These are phyloP conservation scores for Escallonia rubra DNA, from an alignment of 129 eudicot species.

Conservation along the genomic window DNA sequence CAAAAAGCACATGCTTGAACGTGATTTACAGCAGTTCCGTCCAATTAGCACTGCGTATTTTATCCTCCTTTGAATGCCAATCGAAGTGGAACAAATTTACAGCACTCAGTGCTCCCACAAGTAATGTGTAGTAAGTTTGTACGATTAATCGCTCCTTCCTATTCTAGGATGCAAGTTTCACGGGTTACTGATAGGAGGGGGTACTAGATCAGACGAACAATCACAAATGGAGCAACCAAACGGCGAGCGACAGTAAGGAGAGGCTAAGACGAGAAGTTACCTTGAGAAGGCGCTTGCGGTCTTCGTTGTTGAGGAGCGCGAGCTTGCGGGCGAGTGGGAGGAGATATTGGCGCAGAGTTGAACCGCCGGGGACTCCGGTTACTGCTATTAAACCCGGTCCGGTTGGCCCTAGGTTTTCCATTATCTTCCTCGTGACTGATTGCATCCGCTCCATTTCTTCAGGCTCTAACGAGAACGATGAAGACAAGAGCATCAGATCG, in stretches of 20 bases:
- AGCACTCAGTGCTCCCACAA: too few relatives aligned
- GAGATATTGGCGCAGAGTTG: constrained; percentile 41
- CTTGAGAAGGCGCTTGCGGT: constrained; percentile 72
- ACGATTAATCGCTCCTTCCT: too few relatives aligned
- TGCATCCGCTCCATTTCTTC: constrained; percentile 34
- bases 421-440: constrained; percentile 30
- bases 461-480: not conserved
- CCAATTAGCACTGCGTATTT: too few relatives aligned
- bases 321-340: constrained; percentile 78
- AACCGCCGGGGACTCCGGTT: constrained; percentile 49
- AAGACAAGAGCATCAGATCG: constrained; percentile 48
- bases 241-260: too few relatives aligned
- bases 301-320: constrained; percentile 50
- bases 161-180: too few relatives aligned
- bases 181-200: too few relatives aligned
- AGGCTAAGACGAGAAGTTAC: constrained; percentile 17
- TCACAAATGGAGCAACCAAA: too few relatives aligned
- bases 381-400: constrained; percentile 86
- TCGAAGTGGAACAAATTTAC: too few relatives aligned
- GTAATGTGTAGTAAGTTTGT: too few relatives aligned
- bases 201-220: too few relatives aligned
- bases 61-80: too few relatives aligned
- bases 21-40: not conserved
- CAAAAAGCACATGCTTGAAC: not conserved
- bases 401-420: constrained; percentile 73